phyloP scores from a whole-genome alignment of 2,329 filamentous ascomycete genomes.

The Calonectria pauciramosa region DNA sequence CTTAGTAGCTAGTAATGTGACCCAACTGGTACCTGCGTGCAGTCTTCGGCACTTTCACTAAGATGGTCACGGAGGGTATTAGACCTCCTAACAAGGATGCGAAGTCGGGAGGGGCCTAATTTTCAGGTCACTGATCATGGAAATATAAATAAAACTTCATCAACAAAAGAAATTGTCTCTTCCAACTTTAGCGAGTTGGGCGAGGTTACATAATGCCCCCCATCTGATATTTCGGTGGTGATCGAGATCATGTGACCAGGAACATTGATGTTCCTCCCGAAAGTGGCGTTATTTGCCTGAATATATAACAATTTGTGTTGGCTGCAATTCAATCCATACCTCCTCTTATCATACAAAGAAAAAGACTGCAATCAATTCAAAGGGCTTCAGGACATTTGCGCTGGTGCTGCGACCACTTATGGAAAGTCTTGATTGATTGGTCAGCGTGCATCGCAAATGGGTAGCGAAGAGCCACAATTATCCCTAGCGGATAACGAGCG shows the following conservation, averaged over 20 bases:
- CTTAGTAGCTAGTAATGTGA: background rate
- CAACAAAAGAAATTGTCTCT: background rate
- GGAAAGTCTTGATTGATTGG: background rate
- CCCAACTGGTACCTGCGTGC: background rate
- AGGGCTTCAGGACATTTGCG: background rate
- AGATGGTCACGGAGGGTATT: background rate
- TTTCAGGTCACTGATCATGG: background rate
- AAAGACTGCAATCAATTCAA: background rate
- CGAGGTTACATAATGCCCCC: no score
- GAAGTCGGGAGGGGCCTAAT: background rate
- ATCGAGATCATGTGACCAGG: background rate
- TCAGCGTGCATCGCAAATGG: background rate
- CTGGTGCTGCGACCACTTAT: background rate
- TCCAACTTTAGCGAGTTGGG: background rate
- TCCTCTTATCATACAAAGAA: background rate
- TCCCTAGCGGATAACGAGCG: background rate
- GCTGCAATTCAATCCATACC: background rate
- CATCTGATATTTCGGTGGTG: no score
- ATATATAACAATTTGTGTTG: background rate
- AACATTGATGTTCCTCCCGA: background rate
- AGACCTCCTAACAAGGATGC: background rate
- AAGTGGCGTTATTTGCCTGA: background rate
- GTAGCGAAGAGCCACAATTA: background rate
- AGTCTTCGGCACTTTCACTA: background rate
- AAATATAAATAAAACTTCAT: background rate